These are phyloP conservation scores for Ganoderma boninense DNA, from an alignment of 1,284 basidiomycete genomes.

Conservation along the genomic window DNA sequence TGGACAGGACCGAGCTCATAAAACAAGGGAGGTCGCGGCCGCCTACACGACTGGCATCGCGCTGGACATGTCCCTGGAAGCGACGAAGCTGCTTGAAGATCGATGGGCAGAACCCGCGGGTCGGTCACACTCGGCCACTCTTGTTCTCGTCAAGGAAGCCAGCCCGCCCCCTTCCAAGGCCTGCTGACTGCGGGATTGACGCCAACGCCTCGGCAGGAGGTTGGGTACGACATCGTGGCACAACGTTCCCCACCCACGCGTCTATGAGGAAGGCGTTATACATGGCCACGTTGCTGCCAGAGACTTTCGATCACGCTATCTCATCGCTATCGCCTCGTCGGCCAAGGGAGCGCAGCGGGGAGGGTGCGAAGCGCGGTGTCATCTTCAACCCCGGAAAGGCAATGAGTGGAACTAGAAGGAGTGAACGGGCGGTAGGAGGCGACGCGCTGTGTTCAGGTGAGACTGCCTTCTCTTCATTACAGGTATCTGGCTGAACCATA, in stretches of 20 bases:
- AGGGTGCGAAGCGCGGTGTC: not conserved
- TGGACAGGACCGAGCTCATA: not conserved
- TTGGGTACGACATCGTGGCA: not conserved
- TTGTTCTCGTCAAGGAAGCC: not conserved
- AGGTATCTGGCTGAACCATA: not conserved
- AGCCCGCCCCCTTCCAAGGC: not conserved
- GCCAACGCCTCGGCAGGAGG: not conserved
- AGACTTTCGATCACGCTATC: not conserved
- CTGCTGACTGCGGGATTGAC: not conserved
- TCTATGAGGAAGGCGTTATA: not conserved
- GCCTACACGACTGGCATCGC: not conserved
- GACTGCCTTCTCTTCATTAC: not conserved
- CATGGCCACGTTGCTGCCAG: not conserved
- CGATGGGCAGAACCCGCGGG: not conserved
- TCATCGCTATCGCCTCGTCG: not conserved
- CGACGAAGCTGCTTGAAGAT: not conserved
- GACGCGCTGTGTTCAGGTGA: not conserved
- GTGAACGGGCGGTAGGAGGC: not conserved
- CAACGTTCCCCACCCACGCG: not conserved
- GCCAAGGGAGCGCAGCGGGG: not conserved
- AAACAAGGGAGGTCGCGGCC: not conserved
- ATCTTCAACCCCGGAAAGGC: not conserved
- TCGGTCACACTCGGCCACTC: not conserved
- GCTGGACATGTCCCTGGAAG: not conserved
- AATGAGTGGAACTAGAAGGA: not conserved